Evolutionary conservation across 2,329 filamentous ascomycete genomes (phyloP).

Genomic region (Exophiala xenobiotica): DNA sequence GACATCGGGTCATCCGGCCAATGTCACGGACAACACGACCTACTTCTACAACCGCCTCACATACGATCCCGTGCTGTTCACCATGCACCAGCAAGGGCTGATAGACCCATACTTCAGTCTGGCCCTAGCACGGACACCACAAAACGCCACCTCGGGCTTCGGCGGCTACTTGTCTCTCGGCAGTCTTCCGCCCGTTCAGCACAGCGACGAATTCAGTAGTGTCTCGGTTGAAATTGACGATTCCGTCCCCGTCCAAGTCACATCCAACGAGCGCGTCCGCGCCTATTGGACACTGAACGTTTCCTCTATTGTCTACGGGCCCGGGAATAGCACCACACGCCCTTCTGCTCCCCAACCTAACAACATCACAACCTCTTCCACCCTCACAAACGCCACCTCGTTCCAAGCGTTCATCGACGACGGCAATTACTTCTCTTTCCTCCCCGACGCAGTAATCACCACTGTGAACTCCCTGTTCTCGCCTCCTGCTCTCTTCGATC

Average conservation of each 20-base stretch:
- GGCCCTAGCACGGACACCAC: slow-evolving; percentile 33
- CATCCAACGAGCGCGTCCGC: slow-evolving; percentile 4
- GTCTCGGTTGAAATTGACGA: slow-evolving; percentile 38
- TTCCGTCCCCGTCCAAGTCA: slow-evolving; percentile 1
- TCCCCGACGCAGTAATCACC: slow-evolving; percentile 39
- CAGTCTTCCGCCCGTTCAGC: slow-evolving; percentile 42
- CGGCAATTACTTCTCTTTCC: slow-evolving; percentile 39
- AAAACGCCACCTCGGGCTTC: slow-evolving; percentile 47
- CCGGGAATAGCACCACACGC: background rate
- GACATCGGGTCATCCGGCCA: slow-evolving; percentile 41
- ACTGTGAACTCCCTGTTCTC: slow-evolving; percentile 43
- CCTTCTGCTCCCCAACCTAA: background rate
- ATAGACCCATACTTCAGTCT: slow-evolving; percentile 36
- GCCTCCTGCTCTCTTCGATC: slow-evolving; percentile 41
- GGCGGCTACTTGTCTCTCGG: slow-evolving; percentile 47
- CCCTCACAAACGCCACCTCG: slow-evolving; percentile 1
- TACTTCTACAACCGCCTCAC: slow-evolving; percentile 32
- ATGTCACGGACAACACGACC: slow-evolving; percentile 26
- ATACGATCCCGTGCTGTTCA: slow-evolving; percentile 54
- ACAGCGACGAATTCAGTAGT: slow-evolving; percentile 36
- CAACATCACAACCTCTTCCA: slow-evolving; percentile 2
- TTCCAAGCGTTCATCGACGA: slow-evolving; percentile 25
- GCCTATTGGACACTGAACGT: slow-evolving; percentile 6
- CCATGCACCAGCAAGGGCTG: slow-evolving; percentile 46
- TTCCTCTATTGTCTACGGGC: slow-evolving; percentile 3